Percentiles rank a stretch among this genome's conserved stretches.
Conservation (phyloP, 805 yeast genomes). For the Saccharomycopsis fodiens region DNA sequence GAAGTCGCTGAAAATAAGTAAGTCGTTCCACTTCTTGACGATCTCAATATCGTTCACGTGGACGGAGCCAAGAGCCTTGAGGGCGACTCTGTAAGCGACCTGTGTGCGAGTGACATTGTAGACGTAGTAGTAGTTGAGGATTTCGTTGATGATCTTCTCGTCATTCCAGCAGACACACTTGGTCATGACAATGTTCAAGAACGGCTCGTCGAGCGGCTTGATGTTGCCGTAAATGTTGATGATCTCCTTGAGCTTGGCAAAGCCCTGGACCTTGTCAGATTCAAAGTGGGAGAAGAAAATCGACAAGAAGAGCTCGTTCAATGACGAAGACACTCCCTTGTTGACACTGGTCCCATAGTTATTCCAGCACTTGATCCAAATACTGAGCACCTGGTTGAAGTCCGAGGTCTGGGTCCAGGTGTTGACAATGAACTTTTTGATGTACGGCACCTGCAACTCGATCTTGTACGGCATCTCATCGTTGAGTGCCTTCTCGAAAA, state of each 20-base stretch:
- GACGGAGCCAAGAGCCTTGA: conserved; percentile 67
- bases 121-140: conserved; percentile 50
- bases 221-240: conserved; percentile 48
- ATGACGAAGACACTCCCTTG: conserved; percentile 64
- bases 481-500: conserved; percentile 65
- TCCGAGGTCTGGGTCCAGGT: conserved; percentile 50
- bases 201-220: conserved; percentile 67
- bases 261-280: conserved; percentile 45
- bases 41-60: conserved; percentile 48
- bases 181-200: conserved; percentile 67
- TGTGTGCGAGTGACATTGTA: conserved; percentile 54
- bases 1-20: conserved; percentile 41
- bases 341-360: conserved; percentile 52
- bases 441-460: conserved; percentile 64
- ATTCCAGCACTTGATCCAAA: conserved; percentile 55
- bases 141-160: conserved; percentile 53
- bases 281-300: conserved; percentile 58
- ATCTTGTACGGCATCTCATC: conserved; percentile 68
- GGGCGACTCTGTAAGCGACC: conserved; percentile 62
- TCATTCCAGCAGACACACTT: conserved; percentile 63
- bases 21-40: conserved; percentile 46
- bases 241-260: conserved; percentile 46
- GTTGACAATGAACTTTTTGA: conserved; percentile 55
- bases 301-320: conserved; percentile 61
- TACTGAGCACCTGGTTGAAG: conserved; percentile 47